phyloP scores from a whole-genome alignment of 2,329 filamentous ascomycete genomes.

The Venturia nashicola region DNA sequence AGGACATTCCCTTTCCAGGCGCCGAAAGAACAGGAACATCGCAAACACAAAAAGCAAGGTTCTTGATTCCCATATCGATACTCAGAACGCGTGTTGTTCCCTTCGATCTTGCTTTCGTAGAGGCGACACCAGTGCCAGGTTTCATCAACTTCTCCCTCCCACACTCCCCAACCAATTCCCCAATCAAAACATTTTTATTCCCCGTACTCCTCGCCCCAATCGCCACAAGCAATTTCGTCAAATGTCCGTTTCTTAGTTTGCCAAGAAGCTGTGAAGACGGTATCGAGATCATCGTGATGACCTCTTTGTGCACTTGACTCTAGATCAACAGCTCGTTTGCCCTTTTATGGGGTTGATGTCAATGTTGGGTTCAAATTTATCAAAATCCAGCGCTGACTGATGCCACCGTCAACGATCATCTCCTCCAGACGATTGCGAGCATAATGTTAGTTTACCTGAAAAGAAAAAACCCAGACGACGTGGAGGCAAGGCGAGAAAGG shows the following conservation, averaged over 20 bases:
- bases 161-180: background rate
- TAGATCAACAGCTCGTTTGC: too few species aligned
- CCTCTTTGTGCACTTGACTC: too few species aligned
- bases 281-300: too few species aligned
- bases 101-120: background rate
- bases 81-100: slow-evolving; percentile 46
- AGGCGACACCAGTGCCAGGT: background rate
- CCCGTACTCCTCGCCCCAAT: background rate
- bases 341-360: too few species aligned
- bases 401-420: too few species aligned
- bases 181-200: background rate
- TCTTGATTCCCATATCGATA: slow-evolving; percentile 76
- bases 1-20: background rate
- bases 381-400: too few species aligned
- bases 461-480: too few species aligned
- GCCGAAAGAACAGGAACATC: slow-evolving; percentile 17
- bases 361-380: too few species aligned
- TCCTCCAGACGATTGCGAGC: too few species aligned
- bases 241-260: background rate
- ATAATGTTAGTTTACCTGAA: too few species aligned
- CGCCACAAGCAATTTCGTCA: background rate
- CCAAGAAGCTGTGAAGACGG: background rate
- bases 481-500: too few species aligned
- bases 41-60: slow-evolving; percentile 62
- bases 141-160: background rate